A percentile compares a stretch with the other conserved stretches of the same genome.
These are phyloP conservation scores for Microdochium trichocladiopsis DNA, from an alignment of 2,329 filamentous ascomycete genomes.

Conservation along the genomic window DNA sequence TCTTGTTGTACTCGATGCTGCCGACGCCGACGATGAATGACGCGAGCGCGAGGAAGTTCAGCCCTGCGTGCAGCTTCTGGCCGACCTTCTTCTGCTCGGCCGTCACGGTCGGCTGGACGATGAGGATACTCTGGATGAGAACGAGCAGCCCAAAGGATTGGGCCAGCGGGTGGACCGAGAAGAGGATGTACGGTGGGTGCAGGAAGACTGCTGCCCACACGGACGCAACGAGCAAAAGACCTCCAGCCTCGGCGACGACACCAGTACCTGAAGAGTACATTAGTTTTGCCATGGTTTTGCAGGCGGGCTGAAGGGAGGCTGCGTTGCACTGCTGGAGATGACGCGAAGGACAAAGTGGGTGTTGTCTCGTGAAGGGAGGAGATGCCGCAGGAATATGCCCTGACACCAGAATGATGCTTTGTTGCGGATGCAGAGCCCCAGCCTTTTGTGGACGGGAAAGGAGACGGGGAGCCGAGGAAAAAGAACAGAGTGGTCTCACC, in stretches of 20 bases:
- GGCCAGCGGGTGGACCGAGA: slow-evolving; percentile 80
- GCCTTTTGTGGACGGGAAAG: neutral
- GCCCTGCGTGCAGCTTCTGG: slow-evolving; percentile 55
- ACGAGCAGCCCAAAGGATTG: slow-evolving; percentile 62
- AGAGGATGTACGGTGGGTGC: slow-evolving; percentile 60
- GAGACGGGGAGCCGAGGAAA: neutral
- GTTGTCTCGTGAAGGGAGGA: too few relatives aligned
- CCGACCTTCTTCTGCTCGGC: slow-evolving; percentile 62
- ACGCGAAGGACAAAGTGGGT: too few relatives aligned
- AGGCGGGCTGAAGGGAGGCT: neutral
- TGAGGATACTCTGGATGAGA: slow-evolving; percentile 71
- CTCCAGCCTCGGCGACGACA: slow-evolving; percentile 70
- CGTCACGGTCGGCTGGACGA: slow-evolving; percentile 83
- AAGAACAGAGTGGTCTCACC: slow-evolving; percentile 42
- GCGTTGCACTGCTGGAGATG: neutral
- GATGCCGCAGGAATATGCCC: neutral
- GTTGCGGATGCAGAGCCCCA: neutral
- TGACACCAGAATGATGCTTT: neutral
- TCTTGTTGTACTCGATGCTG: slow-evolving; percentile 81
- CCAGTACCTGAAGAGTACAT: slow-evolving; percentile 60
- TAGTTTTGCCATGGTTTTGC: slow-evolving; percentile 18
- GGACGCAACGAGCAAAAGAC: slow-evolving; percentile 65
- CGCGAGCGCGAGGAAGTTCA: slow-evolving; percentile 61
- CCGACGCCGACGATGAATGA: slow-evolving; percentile 57
- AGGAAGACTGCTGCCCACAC: slow-evolving; percentile 75